Evolutionary conservation across 208 protist species (phyloP), one percentile per base, ranked within the genome.

Genomic region (Trypanosoma mega): DNA sequence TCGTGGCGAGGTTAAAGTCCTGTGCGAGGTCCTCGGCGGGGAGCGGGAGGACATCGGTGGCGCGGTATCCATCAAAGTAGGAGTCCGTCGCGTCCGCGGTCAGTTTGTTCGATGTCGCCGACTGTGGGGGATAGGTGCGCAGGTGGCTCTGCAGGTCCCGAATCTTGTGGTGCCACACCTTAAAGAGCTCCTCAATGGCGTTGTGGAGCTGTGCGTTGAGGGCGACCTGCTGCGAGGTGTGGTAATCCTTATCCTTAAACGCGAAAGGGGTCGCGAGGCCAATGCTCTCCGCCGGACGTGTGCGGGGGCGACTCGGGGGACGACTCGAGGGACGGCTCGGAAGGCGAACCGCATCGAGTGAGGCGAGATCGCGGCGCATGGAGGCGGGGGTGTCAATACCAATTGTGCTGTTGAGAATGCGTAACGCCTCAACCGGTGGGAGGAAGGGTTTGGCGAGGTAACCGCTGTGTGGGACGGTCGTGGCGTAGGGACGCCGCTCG

Each of bases 201-300:
- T 66, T 56, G 27, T 74, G 80, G 37, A 94, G 74, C 73, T 94
- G 71, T 16, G 82, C 76, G 46, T 94, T 94, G 16, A 94, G 72
- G 4, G 61, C 80, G 12, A 67, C 68, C 62, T 94, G 87, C 72
- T 94, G 87, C 8, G 78, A 90, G 49, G 68, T 82, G 63, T 94
- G 87, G 73, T 87, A 91, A 45, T 69, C 60, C 21, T 67, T 80
- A 3, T 68, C 76, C 57, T 77, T 47, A 26, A 74, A 63, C 33
- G 75, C 53, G 39, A 93, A 85, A 1, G 87, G 83, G 0, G 50
- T 68, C 57, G 75, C 70, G 30, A 87, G 65, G 44, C 46, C 20
- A 2, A 71, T 75, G 30, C 62, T 48, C 1, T 31, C 33, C 8
- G 78, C 45, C 8, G 56, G 34, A 3, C 20, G 5, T 2, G n/a